A percentile compares a stretch with the other conserved stretches of the same genome.
Evolutionary conservation across 2,329 filamentous ascomycete genomes (phyloP).

Genomic region (Blastomyces silverae): DNA sequence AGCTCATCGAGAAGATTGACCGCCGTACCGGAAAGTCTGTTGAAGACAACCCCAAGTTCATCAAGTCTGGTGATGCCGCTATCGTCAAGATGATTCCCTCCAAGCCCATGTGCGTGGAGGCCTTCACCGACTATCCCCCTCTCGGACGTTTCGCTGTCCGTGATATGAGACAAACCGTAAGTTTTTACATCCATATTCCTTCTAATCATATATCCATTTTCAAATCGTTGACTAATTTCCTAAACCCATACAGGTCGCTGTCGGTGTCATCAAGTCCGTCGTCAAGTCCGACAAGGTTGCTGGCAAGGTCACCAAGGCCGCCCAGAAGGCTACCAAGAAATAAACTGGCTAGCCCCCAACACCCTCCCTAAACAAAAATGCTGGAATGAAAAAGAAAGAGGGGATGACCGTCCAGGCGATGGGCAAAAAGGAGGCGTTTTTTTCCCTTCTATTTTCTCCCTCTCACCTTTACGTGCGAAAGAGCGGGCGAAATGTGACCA

Average conservation of each 20-base stretch:
- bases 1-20: conserved; percentile 99
- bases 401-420: background rate
- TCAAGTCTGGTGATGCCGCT: conserved; percentile 99
- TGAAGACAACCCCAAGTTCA: conserved; percentile 92
- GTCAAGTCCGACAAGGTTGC: conserved; percentile 54
- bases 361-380: background rate
- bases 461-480: background rate
- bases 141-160: conserved; percentile 99
- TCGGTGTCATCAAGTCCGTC: conserved; percentile 91
- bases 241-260: conserved; percentile 52
- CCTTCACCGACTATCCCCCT: conserved; percentile 99
- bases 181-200: conserved; percentile 49
- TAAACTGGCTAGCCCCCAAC: conserved; percentile 42
- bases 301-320: conserved; percentile 59
- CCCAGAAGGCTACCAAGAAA: conserved; percentile 66
- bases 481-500: background rate
- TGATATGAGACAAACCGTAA: conserved; percentile 71
- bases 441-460: background rate
- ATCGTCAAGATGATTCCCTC: conserved; percentile 99
- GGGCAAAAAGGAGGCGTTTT: background rate
- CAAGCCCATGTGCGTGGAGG: conserved; percentile 99
- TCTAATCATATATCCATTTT: background rate
- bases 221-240: conserved; percentile 3
- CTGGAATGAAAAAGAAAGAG: background rate
- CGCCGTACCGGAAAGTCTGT: conserved; percentile 98